Evolutionary conservation across 139 green algal species (phyloP), one percentile per base, ranked within the genome.

Genomic region (Monoraphidium neglectum): DNA sequence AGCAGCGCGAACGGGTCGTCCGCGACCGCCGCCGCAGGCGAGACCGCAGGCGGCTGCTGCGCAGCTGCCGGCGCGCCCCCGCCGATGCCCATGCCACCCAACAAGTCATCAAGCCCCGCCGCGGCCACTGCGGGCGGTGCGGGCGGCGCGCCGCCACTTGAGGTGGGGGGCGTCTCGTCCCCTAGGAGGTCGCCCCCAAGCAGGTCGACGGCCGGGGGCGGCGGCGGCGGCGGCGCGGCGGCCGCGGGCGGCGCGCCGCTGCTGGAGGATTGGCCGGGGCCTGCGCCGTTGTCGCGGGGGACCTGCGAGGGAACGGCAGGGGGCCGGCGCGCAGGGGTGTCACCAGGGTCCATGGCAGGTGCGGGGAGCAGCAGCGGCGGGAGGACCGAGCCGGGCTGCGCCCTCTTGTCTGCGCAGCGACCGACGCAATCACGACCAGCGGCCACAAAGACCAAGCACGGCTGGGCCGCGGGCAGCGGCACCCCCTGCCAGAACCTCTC

Each of bases 31-130:
- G 61, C 72, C 36, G 62, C 33, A 16, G 49, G 33, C 32, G 64
- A 10, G 66, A 72, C 61, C 4, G 70, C 47, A 24, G 59, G 37
- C 36, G 72, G 21, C 24, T 68, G 49, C 16, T 64, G 62, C 1
- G 61, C 26, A 0, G 75, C 70, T 5, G 65, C 74, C 54, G 47
- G 4, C 21, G 82, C n/a, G 28, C 54, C 68, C 36, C 37, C 23
- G 26, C 65, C 80, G n/a, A 92, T 35, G 51, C 79, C 81, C 63
- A 92, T 66, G 8, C 86, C 88, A 36, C 88, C 87, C 63, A 94
- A 64, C 59, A 93, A 63, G 62, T 92, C 80, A 38, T 87, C 81
- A 35, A 89, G 43, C 18, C 77, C 84, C 53, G 68, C 66, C 53
- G 71, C 49, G 60, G 40, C 40, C 38, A 16, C 4, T 69, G 70